Conservation (phyloP, 805 yeast genomes). For the Hanseniaspora meyeri region DNA sequence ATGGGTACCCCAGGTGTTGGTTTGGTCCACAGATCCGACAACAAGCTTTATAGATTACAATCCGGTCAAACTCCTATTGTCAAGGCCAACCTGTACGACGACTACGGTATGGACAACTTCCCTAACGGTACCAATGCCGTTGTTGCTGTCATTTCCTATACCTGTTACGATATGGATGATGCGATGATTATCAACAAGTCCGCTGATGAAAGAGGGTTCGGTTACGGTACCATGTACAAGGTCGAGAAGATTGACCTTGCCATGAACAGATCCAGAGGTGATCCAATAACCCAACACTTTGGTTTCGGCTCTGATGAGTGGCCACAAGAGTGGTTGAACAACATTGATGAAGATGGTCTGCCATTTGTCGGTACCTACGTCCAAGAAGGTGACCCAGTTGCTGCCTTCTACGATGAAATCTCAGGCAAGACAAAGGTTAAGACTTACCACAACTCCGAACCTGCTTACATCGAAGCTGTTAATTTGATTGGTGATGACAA, state of each 20-base stretch:
- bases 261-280: constrained; percentile 71
- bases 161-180: constrained; percentile 99
- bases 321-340: constrained; percentile 84
- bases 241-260: constrained; percentile 82
- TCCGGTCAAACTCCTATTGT: constrained; percentile 96
- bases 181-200: constrained; percentile 97
- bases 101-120: constrained; percentile 94
- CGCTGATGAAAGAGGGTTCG: constrained; percentile 96
- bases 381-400: constrained; percentile 91
- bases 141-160: constrained; percentile 95
- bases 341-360: constrained; percentile 82
- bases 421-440: constrained; percentile 81
- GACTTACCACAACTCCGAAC: constrained; percentile 86
- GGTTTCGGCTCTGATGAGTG: constrained; percentile 90
- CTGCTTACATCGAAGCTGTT: constrained; percentile 91
- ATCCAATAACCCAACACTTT: constrained; percentile 84
- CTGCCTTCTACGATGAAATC: constrained; percentile 84
- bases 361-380: constrained; percentile 80
- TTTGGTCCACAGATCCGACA: constrained; percentile 79
- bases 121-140: constrained; percentile 98
- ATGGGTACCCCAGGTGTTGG: constrained; percentile 99
- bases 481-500: constrained; percentile 78
- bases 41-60: constrained; percentile 84
- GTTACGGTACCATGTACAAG: constrained; percentile 92
- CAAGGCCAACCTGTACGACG: constrained; percentile 83